Evolutionary conservation across 257 asterid species (phyloP).

Genomic region (Cynanchum wilfordii): DNA sequence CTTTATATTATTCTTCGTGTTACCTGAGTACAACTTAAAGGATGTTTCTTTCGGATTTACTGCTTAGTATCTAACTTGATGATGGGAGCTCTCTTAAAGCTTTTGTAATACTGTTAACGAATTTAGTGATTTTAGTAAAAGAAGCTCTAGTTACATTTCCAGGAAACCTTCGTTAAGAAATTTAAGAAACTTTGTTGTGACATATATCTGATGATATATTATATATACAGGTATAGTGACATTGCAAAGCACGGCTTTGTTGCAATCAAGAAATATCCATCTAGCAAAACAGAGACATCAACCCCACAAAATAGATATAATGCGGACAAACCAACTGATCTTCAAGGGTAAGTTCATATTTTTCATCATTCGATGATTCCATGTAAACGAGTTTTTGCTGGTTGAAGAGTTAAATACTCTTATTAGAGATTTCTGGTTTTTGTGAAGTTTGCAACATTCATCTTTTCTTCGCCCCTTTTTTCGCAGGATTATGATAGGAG

Average conservation of each 20-base stretch:
- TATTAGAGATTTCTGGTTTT: conserved; percentile 8
- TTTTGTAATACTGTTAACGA: background rate
- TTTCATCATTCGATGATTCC: conserved; percentile 13
- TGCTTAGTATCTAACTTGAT: background rate
- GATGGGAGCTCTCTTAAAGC: background rate
- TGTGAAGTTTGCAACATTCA: conserved; percentile 12
- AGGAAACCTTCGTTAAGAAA: background rate
- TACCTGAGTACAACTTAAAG: background rate
- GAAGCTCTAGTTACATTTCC: background rate
- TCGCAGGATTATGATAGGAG: conserved; percentile 64
- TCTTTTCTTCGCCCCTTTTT: conserved; percentile 10
- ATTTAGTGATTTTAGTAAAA: background rate
- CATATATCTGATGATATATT: conserved; percentile 11
- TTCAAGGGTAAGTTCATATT: conserved; percentile 55
- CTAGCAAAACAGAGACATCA: conserved; percentile 36
- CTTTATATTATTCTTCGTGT: background rate
- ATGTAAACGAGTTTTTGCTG: background rate
- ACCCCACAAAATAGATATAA: conserved; percentile 24
- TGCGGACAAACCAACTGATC: conserved; percentile 49
- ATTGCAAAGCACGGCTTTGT: conserved; percentile 83
- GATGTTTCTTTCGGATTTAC: background rate
- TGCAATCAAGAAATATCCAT: conserved; percentile 44
- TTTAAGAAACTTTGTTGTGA: conserved; percentile 13
- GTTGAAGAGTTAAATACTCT: conserved; percentile 6
- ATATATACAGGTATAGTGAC: conserved; percentile 68